Percentiles rank a stretch among this genome's conserved stretches.
These are phyloP conservation scores for Pythium coloratum DNA, from an alignment of 352 stramenopile species.

Conservation along the genomic window DNA sequence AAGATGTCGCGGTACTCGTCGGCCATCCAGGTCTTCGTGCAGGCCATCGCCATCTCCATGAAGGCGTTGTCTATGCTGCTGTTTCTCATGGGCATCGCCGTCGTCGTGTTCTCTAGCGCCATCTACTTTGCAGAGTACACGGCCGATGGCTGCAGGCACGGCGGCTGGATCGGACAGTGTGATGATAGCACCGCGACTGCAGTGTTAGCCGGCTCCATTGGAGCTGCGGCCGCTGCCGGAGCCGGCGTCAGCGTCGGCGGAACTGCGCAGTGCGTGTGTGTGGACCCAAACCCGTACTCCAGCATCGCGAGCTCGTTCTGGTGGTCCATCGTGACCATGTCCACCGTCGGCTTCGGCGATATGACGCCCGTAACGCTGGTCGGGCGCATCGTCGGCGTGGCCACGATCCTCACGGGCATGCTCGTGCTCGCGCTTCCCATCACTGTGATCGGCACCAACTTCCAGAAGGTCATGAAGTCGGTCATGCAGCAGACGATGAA, in stretches of 20 bases:
- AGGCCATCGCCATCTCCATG: slow-evolving; percentile 69
- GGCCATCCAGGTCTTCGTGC: slow-evolving; percentile 82
- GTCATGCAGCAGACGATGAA: slow-evolving; percentile 80
- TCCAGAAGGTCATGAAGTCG: slow-evolving; percentile 85
- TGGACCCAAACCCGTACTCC: slow-evolving; percentile 82
- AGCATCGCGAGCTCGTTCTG: slow-evolving; percentile 83
- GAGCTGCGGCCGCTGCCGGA: slow-evolving; percentile 20
- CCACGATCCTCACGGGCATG: slow-evolving; percentile 80
- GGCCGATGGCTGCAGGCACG: slow-evolving; percentile 52
- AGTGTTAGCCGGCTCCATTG: slow-evolving; percentile 29
- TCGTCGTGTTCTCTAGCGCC: slow-evolving; percentile 82
- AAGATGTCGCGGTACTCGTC: slow-evolving; percentile 89
- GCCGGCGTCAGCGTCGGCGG: not conserved
- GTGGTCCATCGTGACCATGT: slow-evolving; percentile 93
- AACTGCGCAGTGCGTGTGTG: slow-evolving; percentile 40
- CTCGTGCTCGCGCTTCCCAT: slow-evolving; percentile 88
- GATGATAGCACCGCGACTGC: slow-evolving; percentile 9
- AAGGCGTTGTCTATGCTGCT: slow-evolving; percentile 87
- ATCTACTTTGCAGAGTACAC: slow-evolving; percentile 87
- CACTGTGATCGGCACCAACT: slow-evolving; percentile 88
- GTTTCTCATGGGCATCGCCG: slow-evolving; percentile 84
- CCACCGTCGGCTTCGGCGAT: slow-evolving; percentile 89
- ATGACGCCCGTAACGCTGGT: slow-evolving; percentile 74
- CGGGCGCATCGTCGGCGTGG: slow-evolving; percentile 72
- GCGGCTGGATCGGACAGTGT: slow-evolving; percentile 62